These are phyloP conservation scores for Euphorbia corollata DNA, from an alignment of 441 rosid species.

Conservation along the genomic window DNA sequence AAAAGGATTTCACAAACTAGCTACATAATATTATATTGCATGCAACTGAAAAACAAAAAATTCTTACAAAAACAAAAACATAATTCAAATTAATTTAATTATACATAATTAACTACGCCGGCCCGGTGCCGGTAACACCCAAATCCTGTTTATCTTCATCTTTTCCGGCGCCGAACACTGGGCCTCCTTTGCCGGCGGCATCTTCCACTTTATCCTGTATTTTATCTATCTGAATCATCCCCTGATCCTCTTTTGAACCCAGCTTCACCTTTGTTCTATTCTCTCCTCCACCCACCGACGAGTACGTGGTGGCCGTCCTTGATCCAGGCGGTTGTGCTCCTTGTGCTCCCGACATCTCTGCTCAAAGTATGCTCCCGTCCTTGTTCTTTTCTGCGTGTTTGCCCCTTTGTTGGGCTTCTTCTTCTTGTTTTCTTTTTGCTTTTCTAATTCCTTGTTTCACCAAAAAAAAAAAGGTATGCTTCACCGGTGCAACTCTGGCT, in stretches of 20 bases:
- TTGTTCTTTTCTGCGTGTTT: no score
- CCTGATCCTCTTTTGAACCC: constrained; percentile 32
- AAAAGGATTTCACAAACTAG: no score
- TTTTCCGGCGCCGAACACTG: constrained; percentile 36
- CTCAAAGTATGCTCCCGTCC: neutral
- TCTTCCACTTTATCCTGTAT: constrained; percentile 38
- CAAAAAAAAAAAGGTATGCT: no score
- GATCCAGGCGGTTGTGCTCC: constrained; percentile 49
- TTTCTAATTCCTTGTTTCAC: no score
- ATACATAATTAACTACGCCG: neutral
- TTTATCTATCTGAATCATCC: constrained; percentile 33
- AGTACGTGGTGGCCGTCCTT: constrained; percentile 38
- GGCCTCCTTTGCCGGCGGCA: constrained; percentile 43
- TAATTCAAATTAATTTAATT: neutral
- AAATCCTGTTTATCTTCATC: constrained; percentile 28
- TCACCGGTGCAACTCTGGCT: neutral
- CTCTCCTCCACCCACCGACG: constrained; percentile 33
- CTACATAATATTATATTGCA: neutral
- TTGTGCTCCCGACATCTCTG: constrained; percentile 44
- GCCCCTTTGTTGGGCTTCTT: no score
- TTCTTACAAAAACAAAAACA: neutral
- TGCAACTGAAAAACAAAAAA: neutral
- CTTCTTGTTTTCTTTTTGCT: no score
- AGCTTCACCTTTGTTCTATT: constrained; percentile 32
- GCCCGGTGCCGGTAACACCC: constrained; percentile 37